Conservation (phyloP, 352 stramenopile genomes). For the Pythium sp. region DNA sequence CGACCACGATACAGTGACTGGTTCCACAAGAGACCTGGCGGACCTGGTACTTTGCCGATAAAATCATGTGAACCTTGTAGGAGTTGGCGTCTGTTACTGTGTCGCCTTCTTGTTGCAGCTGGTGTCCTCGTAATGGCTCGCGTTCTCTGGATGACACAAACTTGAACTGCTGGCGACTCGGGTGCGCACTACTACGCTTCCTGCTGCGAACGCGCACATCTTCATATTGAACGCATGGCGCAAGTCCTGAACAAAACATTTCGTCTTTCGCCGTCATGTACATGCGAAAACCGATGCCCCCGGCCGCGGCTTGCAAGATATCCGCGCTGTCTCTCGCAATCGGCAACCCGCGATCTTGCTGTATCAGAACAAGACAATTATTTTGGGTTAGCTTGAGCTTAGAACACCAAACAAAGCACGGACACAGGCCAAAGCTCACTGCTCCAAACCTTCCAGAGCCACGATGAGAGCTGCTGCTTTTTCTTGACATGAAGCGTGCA, state of each 20-base stretch:
- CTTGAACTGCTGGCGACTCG: conserved; percentile 20
- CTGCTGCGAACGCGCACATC: conserved; percentile 18
- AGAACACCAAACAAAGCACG: not conserved
- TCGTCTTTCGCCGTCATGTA: not conserved
- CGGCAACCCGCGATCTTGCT: not conserved
- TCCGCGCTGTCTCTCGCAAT: not conserved
- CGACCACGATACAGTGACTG: conserved; percentile 37
- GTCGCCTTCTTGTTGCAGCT: not conserved
- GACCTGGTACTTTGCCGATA: conserved; percentile 14
- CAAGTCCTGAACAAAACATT: not conserved
- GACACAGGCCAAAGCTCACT: not conserved
- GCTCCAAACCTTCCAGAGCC: conserved; percentile 12
- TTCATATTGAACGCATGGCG: conserved; percentile 19
- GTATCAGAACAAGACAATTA: not conserved
- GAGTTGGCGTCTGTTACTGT: not conserved
- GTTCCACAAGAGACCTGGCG: conserved; percentile 35
- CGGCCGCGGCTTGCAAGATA: not conserved
- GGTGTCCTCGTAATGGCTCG: not conserved
- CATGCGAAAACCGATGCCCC: not conserved
- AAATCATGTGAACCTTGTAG: conserved; percentile 1
- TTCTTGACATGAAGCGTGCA: not conserved
- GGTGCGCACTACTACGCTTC: conserved; percentile 20
- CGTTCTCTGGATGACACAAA: conserved; percentile 11
- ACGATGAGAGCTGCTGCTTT: not conserved
- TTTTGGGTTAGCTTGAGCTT: not conserved